A percentile compares a stretch with the other conserved stretches of the same genome.
These are phyloP conservation scores for Heritiera fomes DNA, from an alignment of 345 rosid species.

Conservation along the genomic window DNA sequence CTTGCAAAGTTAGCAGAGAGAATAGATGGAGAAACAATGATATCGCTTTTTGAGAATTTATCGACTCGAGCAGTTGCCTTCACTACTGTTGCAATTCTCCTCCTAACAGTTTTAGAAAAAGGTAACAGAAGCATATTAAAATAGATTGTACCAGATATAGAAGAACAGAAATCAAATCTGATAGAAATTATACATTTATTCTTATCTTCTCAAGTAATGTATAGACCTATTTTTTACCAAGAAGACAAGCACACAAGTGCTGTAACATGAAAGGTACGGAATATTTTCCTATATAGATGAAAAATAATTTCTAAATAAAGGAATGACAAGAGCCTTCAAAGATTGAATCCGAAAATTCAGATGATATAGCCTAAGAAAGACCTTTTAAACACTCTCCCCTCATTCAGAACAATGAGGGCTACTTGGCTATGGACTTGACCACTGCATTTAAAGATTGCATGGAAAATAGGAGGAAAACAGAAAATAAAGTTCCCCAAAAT, in stretches of 20 bases:
- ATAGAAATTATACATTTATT: background rate
- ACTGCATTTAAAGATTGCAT: background rate
- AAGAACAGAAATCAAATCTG: conserved; percentile 9
- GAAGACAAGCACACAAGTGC: background rate
- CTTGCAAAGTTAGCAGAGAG: conserved; percentile 90
- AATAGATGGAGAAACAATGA: conserved; percentile 91
- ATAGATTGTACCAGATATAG: background rate
- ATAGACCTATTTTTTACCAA: background rate
- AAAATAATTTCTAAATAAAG: conserved; percentile 4
- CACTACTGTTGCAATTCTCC: conserved; percentile 52
- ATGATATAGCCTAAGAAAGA: background rate
- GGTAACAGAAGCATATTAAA: conserved; percentile 15
- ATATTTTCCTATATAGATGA: background rate
- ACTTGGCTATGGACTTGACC: background rate
- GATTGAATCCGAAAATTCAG: background rate
- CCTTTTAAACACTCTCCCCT: background rate
- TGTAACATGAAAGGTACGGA: background rate
- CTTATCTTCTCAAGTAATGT: background rate
- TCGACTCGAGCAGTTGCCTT: conserved; percentile 90
- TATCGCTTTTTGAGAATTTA: conserved; percentile 84
- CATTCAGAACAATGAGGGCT: background rate
- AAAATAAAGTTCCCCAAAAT: background rate
- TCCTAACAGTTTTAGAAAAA: conserved; percentile 36
- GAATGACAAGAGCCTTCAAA: background rate
- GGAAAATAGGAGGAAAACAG: background rate